A percentile compares a stretch with the other conserved stretches of the same genome.
phyloP scores from a whole-genome alignment of 2,329 filamentous ascomycete species.

The Cladobotryum protrusum region DNA sequence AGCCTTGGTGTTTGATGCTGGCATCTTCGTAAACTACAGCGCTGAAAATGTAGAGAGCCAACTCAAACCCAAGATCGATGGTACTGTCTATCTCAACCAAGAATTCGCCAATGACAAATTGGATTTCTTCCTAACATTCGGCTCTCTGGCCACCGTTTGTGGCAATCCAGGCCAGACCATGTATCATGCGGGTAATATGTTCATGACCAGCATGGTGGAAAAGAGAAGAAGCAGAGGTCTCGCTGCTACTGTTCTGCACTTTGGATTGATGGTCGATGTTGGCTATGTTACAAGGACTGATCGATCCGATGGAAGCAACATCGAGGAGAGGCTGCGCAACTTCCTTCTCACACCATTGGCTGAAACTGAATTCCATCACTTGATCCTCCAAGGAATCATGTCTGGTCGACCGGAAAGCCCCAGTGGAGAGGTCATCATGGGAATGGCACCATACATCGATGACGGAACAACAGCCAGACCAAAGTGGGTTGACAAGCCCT shows the following conservation, averaged over 20 bases:
- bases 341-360: background rate
- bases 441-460: background rate
- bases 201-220: background rate
- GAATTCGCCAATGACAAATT: background rate
- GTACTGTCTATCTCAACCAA: background rate
- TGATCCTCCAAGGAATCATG: background rate
- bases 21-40: background rate
- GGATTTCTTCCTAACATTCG: background rate
- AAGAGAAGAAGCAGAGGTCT: background rate
- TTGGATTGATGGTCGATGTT: background rate
- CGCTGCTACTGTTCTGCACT: background rate
- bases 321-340: background rate
- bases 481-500: constrained; percentile 1
- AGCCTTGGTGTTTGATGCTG: background rate
- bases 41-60: background rate
- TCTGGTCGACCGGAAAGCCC: background rate
- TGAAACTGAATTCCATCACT: constrained; percentile 1
- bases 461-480: background rate
- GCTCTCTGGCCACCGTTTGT: background rate
- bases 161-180: background rate
- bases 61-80: background rate
- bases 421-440: background rate
- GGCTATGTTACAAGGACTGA: background rate
- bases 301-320: background rate
- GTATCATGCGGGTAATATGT: constrained; percentile 2